Base-by-base conservation (phyloP, 177 flowering plant species). In the Telopea speciosissima region DNA sequence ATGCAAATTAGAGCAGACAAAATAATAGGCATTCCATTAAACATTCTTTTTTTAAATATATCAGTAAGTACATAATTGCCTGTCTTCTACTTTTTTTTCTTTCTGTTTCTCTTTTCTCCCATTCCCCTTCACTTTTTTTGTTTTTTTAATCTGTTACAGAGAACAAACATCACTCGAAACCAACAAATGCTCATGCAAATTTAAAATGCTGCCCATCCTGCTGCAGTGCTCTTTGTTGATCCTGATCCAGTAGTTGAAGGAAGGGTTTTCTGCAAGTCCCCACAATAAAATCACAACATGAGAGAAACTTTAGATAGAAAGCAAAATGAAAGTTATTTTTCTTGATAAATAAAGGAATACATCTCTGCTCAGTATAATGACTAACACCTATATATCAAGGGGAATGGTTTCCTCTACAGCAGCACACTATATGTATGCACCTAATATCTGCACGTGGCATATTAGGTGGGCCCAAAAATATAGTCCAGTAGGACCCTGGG, bases 131-230 rank as follows among this genome's bases (percentile, higher is more conserved):
- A 21, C 61, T 17, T 17, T 63, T 31, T 61, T 60, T 63, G 19
- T 31, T 74, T 65, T 67, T 67, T 40, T 31, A 17, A 59, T 4
- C 23, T 14, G 64, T 59, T 36, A 36, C 3, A 68, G 42, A 65
- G 69, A 79, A 24, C 64, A 72, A 70, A 74, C 31, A 60, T 63
- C 77, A 68, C 54, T 65, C 71, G 69, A 64, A 66, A 40, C 26
- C 25, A 72, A 68, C 69, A 78, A 73, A 77, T 72, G 62, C 76
- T 68, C 74, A 71, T 67, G 70, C 65, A 68, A 72, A 66, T 80
- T 74, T 83, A 94, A 79, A 94, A 92, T 44, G 97, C 98, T 14
- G 99, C 98, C 99, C 99, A 95, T 80, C 98, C 99, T 10, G 99
- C 83, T 67, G 92, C 97, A 49, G 84, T 68, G 64, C 81, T 78